Evolutionary conservation across 2,329 filamentous ascomycete species (phyloP).

Genomic region (Xylariales sp.): DNA sequence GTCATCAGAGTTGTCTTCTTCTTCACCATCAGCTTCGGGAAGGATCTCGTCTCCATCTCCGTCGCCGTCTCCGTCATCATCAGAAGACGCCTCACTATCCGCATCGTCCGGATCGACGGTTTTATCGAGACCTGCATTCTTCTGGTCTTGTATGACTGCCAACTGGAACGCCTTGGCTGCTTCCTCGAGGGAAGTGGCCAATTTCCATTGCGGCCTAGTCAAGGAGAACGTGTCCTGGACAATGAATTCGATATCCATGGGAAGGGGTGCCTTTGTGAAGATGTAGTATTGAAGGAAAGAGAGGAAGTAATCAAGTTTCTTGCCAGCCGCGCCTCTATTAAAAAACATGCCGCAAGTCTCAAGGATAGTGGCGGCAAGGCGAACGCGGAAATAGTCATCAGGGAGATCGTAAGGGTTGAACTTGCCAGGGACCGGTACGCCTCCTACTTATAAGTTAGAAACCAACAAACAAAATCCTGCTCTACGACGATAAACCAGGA

Average conservation of each 20-base stretch:
- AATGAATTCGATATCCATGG: constrained; percentile 97
- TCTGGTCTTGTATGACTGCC: constrained; percentile 87
- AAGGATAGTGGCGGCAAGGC: constrained; percentile 80
- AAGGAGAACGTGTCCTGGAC: constrained; percentile 87
- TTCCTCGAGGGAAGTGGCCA: constrained; percentile 76
- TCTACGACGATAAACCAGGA: no score
- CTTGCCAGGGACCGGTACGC: constrained; percentile 74
- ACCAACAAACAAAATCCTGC: no score
- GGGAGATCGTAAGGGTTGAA: constrained; percentile 78
- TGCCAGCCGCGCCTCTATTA: constrained; percentile 86
- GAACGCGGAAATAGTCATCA: constrained; percentile 94
- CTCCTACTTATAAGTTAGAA: no score
- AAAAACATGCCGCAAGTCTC: constrained; percentile 98
- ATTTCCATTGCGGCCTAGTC: constrained; percentile 88
- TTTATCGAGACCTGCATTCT: constrained; percentile 69
- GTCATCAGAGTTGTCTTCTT: no score
- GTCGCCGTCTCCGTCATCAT: constrained; percentile 57
- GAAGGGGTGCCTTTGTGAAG: constrained; percentile 79
- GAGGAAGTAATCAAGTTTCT: constrained; percentile 96
- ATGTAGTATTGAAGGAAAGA: constrained; percentile 98
- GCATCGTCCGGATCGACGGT: constrained; percentile 55
- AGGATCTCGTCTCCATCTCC: constrained; percentile 61
- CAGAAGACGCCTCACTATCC: constrained; percentile 66
- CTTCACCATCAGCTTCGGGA: constrained; percentile 57
- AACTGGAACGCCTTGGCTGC: constrained; percentile 79